These are phyloP conservation scores for Russula earlei DNA, from an alignment of 768 basidiomycete species.

Conservation along the genomic window DNA sequence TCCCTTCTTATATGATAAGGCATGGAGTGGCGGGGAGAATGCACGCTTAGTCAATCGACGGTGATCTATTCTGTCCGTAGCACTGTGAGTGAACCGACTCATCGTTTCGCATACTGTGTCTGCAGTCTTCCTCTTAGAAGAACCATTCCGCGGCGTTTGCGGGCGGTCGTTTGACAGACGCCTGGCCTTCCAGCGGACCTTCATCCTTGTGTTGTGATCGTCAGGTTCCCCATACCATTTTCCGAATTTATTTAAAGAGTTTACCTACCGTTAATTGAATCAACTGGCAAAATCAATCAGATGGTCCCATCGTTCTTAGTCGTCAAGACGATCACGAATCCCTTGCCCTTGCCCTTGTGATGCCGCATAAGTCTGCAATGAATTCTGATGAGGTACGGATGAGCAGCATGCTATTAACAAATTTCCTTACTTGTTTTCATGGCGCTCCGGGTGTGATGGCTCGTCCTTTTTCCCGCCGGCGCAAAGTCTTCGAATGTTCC, in stretches of 20 bases:
- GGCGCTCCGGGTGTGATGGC: background rate
- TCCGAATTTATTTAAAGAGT: no score
- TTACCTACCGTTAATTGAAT: background rate
- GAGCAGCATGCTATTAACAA: no score
- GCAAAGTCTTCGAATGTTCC: background rate
- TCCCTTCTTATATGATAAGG: no score
- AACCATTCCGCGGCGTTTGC: background rate
- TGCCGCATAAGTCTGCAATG: no score
- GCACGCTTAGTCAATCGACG: background rate
- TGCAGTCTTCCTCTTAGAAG: no score
- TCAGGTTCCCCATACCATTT: no score
- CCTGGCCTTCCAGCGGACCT: no score
- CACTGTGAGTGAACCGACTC: no score
- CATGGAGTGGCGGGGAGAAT: no score
- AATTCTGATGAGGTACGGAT: background rate
- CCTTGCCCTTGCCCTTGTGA: no score
- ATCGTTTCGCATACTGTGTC: no score
- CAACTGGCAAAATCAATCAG: background rate
- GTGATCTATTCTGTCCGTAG: background rate
- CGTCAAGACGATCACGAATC: conserved; percentile 3
- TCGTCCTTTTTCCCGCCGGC: background rate
- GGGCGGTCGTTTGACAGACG: background rate
- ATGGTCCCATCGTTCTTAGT: background rate
- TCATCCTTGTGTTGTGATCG: background rate
- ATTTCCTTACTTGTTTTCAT: no score